Base-by-base conservation (phyloP, 2,329 filamentous ascomycete genomes). In the Colletotrichum spinosum region DNA sequence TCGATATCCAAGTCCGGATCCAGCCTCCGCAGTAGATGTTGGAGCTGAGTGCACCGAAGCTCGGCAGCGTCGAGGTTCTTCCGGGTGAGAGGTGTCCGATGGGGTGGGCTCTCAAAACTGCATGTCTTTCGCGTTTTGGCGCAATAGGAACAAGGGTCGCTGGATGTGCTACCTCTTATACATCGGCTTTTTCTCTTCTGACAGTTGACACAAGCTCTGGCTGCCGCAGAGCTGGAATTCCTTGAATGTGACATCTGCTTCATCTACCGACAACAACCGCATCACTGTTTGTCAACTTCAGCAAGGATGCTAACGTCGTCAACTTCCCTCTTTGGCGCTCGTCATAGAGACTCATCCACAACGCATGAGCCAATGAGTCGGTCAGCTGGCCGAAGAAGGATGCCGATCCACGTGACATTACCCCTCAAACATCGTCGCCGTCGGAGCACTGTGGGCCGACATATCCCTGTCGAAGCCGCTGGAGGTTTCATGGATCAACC, bases 71-170 rank as follows among this genome's bases (percentile, higher is more conserved):
- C 74, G 5, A 78, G 70, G 56, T 78, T 78, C 58, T 73, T 73
- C n/a, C 76, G 68, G 4, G 74, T 78, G 53, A 78, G 61, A 10
- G 75, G 71, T 34, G 76, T 77, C n/a, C 75, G 70, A n/a, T 71
- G 68, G 2, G 75, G 73, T 8, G 73, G 75, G n/a, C 70, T 70
- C 44, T 74, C 72, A 50, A 78, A 77, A 42, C 70, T 72, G 56
- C 76, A 78, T 5, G 67, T 67, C 52, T 76, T 77, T 25, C 73
- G 71, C 9, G 73, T 66, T 41, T 69, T 70, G 38, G 60, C 66
- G 67, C 73, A 76, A 50, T 76, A 78, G 10, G 70, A 68, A 52
- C 75, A 76, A 15, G 70, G 68, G 46, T 66, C 69, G n/a, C 65
- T 59, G 7, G 41, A 13, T 12, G 49, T 49, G 34, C 38, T 57